Evolutionary conservation across 1,139 yeast genomes (phyloP), one percentile per base, ranked within the genome.

Genomic region (Pichia sp.): DNA sequence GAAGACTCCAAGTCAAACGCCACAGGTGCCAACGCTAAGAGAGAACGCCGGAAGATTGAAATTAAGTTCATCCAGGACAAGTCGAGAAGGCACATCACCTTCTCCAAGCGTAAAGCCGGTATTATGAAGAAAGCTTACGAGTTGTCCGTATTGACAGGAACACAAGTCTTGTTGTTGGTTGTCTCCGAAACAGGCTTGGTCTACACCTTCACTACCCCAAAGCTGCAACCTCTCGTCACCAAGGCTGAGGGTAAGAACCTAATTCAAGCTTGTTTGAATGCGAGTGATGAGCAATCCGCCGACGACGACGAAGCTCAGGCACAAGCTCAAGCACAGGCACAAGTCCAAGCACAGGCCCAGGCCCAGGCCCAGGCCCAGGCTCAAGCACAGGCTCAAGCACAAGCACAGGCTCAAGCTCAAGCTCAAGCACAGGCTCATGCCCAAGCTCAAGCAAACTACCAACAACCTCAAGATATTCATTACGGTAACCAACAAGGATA

Each of bases 91-190:
- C 99, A 93, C 72, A 93, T 93, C 62, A 93, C 99, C 26, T 93
- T 93, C 65, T 88, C 96, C 50, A 93, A 93, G 74, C 87, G 99
- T 71, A 91, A 93, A 72, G 98, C 97, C 43, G 99, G 99, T 59
- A 93, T 93, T 65, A 93, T 93, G 99, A 93, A 93, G 74, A 93
- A 86, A 74, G 99, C 99, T 18, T 93, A 93, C 72, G 99, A 93
- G 70, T 78, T 93, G 60, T 85, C 95, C 25, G 98, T 95, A 48
- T 78, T 93, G 62, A 93, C 99, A 9, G 99, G 99, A 49, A 93
- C 98, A 42, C 99, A 93, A 71, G 98, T 93, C 36, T 78, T 93
- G 60, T 75, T 93, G 55, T 79, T 93, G 62, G 99, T 95, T 55
- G 98, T 93, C 41, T 86, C 96, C 50, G 99, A 93, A 71, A 93